A percentile compares a stretch with the other conserved stretches of the same genome.
phyloP scores from a whole-genome alignment of 768 basidiomycete genomes.

The Phlegmacium glaucopus region DNA sequence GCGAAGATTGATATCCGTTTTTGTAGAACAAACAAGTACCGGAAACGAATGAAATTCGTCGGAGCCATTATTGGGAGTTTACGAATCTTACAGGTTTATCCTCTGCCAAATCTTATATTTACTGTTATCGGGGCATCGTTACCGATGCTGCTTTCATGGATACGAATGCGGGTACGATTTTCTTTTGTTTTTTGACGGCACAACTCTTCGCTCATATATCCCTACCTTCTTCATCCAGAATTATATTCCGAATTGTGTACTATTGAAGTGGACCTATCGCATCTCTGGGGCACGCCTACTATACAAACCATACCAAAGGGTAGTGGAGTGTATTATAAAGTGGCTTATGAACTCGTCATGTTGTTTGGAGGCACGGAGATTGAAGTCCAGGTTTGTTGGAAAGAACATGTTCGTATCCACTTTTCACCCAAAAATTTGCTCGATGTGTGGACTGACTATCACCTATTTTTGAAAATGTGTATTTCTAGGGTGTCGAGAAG shows the following conservation, averaged over 20 bases:
- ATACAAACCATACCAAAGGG: slow-evolving; percentile 2
- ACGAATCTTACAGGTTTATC: neutral
- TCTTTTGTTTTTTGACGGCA: no score
- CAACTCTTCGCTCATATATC: neutral
- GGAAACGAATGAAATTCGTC: slow-evolving; percentile 36
- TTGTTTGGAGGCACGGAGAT: slow-evolving; percentile 47
- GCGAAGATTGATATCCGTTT: neutral
- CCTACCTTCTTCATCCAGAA: slow-evolving; percentile 7
- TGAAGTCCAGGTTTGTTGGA: slow-evolving; percentile 44
- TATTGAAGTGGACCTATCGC: slow-evolving; percentile 13
- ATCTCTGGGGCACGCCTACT: neutral
- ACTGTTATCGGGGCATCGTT: slow-evolving; percentile 13
- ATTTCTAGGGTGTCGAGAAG: slow-evolving; percentile 10
- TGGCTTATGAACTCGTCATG: slow-evolving; percentile 35
- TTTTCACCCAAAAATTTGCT: neutral
- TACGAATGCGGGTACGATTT: slow-evolving; percentile 15
- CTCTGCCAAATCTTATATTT: slow-evolving; percentile 6
- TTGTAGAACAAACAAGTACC: slow-evolving; percentile 28
- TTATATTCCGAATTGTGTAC: slow-evolving; percentile 13
- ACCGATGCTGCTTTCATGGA: slow-evolving; percentile 14
- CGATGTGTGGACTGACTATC: no score
- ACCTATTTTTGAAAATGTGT: no score
- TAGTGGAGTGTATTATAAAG: slow-evolving; percentile 15
- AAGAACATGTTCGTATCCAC: slow-evolving; percentile 34
- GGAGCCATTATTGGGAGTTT: slow-evolving; percentile 21